These are phyloP conservation scores for Coemansia sp. DNA, from an alignment of 192 early-diverging fungal genomes.

Conservation along the genomic window DNA sequence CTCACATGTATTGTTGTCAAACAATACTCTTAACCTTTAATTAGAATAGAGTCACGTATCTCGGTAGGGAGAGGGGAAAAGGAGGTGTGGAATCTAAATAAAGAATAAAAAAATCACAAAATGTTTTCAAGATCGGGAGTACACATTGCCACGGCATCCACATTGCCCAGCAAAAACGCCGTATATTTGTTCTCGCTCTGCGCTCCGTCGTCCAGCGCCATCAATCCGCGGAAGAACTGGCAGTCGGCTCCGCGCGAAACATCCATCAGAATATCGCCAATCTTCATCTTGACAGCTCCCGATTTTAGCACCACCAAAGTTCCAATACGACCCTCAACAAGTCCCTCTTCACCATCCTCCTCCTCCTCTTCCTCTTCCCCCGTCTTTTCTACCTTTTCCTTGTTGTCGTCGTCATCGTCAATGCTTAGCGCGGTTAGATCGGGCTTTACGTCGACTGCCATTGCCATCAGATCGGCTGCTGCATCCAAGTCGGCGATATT, in stretches of 20 bases:
- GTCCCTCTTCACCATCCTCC: constrained; percentile 17
- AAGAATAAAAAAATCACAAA: neutral
- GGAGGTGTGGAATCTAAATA: too few species aligned
- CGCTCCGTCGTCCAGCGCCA: constrained; percentile 23
- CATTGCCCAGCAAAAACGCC: constrained; percentile 43
- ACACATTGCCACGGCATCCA: constrained; percentile 40
- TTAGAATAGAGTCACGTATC: neutral
- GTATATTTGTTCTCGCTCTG: constrained; percentile 8
- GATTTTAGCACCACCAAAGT: constrained; percentile 47
- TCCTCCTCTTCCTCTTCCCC: too few species aligned
- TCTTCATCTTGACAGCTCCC: constrained; percentile 32
- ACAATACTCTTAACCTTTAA: neutral
- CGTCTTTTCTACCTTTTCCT: too few species aligned
- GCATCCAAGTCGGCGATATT: constrained; percentile 33
- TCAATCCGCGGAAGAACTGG: constrained; percentile 45
- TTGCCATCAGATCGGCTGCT: neutral
- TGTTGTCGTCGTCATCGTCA: neutral
- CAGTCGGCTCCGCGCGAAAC: constrained; percentile 42
- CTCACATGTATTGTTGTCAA: neutral
- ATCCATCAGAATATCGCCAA: constrained; percentile 50
- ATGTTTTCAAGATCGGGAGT: constrained; percentile 50
- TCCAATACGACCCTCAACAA: constrained; percentile 41
- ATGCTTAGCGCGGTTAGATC: constrained; percentile 11
- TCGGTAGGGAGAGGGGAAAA: too few species aligned
- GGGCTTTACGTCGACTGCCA: constrained; percentile 39